Base-by-base conservation (phyloP, 371 early-diverging fungal genomes). In the Mucor velutinosus region DNA sequence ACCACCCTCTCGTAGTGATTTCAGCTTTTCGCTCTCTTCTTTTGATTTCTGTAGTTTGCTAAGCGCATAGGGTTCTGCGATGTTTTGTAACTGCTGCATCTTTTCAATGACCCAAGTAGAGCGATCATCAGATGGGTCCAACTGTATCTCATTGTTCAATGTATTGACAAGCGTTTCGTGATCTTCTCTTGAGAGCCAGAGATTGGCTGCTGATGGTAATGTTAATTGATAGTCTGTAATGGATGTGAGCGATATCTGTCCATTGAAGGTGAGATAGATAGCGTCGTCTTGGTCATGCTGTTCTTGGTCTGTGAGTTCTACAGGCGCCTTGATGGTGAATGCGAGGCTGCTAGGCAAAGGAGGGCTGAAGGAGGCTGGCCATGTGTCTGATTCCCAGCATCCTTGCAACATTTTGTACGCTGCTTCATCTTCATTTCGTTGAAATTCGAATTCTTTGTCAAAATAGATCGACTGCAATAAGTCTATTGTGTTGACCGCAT, bases 151-250 rank as follows among this genome's bases (percentile, higher is more conserved):
- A 35, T 70, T 21, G 14, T 62, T 62, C 23, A 76, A 29, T 11
- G n/a, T 21, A 21, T 49, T 23, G 11, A 62, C 68, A 10, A 78
- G 65, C 10, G 37, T 4, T 43, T 77, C 57, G 49, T 76, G 75
- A 14, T 70, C 69, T 23, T 76, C 72, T 29, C 80, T 72, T 4
- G 75, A 64, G 3, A 79, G 45, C 80, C 80, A 79, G 12, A 51
- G 27, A 43, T 75, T 79, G 8, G 47, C 43, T 4, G 68, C 60
- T 1, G 73, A 75, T 3, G 80, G 66, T 57, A 77, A 57, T 12
- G 59, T 30, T 3, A 79, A 27, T 14, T 65, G 41, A 56, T 69
- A 62, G 10, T 67, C 65, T 1, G 12, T 29, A n/a, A 56, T 32
- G 6, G 15, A 17, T 1, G 21, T n/a, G 3, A 70, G 30, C 10